These are phyloP conservation scores for Biancaea sappan DNA, from an alignment of 306 rosid species.

Conservation along the genomic window DNA sequence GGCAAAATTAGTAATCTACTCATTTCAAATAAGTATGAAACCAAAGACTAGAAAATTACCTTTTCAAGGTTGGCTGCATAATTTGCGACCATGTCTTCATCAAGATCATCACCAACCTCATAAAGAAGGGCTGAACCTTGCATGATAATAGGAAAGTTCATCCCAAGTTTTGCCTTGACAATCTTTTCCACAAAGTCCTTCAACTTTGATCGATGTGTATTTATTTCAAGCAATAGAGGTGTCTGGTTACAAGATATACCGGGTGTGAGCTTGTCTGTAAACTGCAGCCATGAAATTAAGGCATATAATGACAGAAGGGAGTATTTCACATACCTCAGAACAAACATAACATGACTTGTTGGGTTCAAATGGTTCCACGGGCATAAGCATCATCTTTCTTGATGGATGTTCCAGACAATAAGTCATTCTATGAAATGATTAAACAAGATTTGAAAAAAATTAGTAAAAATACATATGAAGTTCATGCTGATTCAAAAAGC, in stretches of 20 bases:
- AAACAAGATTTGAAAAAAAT: constrained; percentile 26
- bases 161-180: constrained; percentile 87
- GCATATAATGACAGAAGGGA: constrained; percentile 11
- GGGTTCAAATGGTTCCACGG: constrained; percentile 95
- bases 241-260: constrained; percentile 55
- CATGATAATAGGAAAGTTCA: constrained; percentile 86
- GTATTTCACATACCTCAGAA: constrained; percentile 66
- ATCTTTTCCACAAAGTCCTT: constrained; percentile 87
- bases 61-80: constrained; percentile 87
- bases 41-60: constrained; percentile 49
- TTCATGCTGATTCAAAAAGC: background rate
- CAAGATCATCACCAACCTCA: constrained; percentile 96
- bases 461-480: background rate
- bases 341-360: constrained; percentile 95
- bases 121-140: constrained; percentile 74
- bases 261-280: constrained; percentile 15
- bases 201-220: constrained; percentile 74
- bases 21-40: constrained; percentile 9
- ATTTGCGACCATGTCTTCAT: constrained; percentile 68
- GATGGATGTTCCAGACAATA: constrained; percentile 94
- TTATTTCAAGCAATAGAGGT: constrained; percentile 83
- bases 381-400: constrained; percentile 89
- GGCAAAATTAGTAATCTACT: too few relatives aligned
- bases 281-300: background rate
- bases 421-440: constrained; percentile 70